Conservation (phyloP, 2,329 filamentous ascomycete species). For the Penicillium concentricum region DNA sequence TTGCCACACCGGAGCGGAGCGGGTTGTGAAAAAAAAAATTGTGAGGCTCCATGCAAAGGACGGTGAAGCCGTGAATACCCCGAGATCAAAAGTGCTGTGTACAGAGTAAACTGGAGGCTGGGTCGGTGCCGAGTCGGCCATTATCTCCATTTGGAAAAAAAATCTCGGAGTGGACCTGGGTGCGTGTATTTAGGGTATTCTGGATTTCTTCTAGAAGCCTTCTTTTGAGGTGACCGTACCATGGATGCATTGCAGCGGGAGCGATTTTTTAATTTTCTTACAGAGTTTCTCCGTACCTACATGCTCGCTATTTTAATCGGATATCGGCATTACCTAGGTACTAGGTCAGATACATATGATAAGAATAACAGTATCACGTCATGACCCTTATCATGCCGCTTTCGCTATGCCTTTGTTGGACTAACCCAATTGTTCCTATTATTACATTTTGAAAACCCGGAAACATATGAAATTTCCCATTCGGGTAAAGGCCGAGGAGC, state of each 20-base stretch:
- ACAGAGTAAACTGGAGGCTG: conserved; percentile 6
- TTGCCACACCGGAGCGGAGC: background rate
- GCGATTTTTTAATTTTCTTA: background rate
- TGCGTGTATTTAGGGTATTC: conserved; percentile 28
- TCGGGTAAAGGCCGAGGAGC: conserved; percentile 9
- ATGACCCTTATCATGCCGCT: conserved; percentile 24
- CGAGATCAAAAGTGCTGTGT: conserved; percentile 7
- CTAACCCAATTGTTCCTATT: background rate
- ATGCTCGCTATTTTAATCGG: background rate
- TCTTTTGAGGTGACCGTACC: conserved; percentile 14
- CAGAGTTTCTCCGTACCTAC: too few species aligned
- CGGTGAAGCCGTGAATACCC: background rate
- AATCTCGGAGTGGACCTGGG: conserved; percentile 11
- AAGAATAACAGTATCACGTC: conserved; percentile 21
- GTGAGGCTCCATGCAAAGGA: background rate
- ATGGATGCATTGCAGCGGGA: conserved; percentile 19
- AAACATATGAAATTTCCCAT: conserved; percentile 18
- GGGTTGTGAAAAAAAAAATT: background rate
- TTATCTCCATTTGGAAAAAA: background rate
- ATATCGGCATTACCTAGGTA: conserved; percentile 1
- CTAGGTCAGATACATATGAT: conserved; percentile 1
- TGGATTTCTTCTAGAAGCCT: conserved; percentile 38
- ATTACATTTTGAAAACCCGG: conserved; percentile 9
- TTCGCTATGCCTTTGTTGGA: conserved; percentile 16
- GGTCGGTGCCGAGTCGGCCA: conserved; percentile 11